Base-by-base conservation (phyloP, 2,329 filamentous ascomycete species). In the Ophiostoma himal-ulmi region DNA sequence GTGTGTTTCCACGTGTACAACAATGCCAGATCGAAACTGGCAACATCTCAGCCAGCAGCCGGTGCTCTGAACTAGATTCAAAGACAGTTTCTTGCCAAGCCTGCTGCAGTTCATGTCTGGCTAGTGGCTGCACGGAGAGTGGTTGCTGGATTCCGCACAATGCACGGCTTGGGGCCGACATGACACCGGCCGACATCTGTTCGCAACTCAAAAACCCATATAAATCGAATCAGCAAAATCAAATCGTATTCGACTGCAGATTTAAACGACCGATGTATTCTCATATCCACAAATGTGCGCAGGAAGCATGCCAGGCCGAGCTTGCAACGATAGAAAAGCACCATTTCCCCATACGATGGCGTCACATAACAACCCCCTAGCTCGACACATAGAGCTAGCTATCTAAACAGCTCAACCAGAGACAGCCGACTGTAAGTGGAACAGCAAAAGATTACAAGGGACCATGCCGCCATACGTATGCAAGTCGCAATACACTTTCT, bases 291-390 rank as follows among this genome's bases (percentile, higher is more conserved):
- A 1, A 5, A 10, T 6, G 17, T 57, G n/a, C 13, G 52, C 52
- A 57, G 52, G 52, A 57, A 26, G 52, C 13, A 26, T 22, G 52
- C 13, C 52, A 6, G 20, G 30, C 17, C 26, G 57, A 62, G 52
- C 52, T 57, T 54, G n/a, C n/a, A 26, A 57, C 52, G 17, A 26
- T 57, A 6, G 13, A 10, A 22, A 11, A 57, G n/a, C 57, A 62
- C 17, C 57, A 62, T 62, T 62, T 62, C 57, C 57, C 57, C 57
- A 36, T 62, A 62, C 57, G 57, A 62, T 62, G 57, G 57, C 57
- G 57, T 62, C 57, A 62, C n/a, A 36, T 14, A 36, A 17, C 57
- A 34, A 36, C 26, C 52, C 14, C n/a, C 52, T 48, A 48, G 44
- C 44, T 48, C 44, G n/a, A 48, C 44, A 20, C 41, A 13, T 14